Conservation (phyloP, 441 rosid species). For the Adansonia rubrostipa region DNA sequence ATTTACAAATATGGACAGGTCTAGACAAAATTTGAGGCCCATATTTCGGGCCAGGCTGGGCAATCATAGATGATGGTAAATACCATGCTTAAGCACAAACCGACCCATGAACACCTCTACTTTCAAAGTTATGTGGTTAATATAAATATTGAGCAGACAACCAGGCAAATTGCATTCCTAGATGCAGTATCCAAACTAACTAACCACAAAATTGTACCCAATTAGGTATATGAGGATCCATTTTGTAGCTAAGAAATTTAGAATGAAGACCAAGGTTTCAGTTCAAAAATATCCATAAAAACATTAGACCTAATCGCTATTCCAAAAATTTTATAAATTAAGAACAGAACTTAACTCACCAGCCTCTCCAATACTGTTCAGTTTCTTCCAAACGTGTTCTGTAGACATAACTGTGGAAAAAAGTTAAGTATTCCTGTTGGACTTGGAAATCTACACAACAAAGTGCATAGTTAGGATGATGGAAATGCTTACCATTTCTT, state of each 20-base stretch:
- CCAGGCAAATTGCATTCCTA: constrained; percentile 1
- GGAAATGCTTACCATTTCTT: constrained; percentile 71
- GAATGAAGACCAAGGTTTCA: constrained; percentile 14
- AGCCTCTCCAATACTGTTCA: constrained; percentile 96
- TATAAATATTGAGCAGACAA: constrained; percentile 3
- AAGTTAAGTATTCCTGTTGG: constrained; percentile 24
- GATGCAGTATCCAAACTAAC: not conserved
- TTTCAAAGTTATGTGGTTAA: not conserved
- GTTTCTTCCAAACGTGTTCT: constrained; percentile 77
- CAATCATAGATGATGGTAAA: too few relatives aligned
- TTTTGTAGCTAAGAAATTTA: constrained; percentile 6
- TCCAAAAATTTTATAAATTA: not conserved
- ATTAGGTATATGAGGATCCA: not conserved
- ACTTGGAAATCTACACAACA: constrained; percentile 13
- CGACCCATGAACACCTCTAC: too few relatives aligned
- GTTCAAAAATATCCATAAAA: constrained; percentile 5
- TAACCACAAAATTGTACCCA: constrained; percentile 17
- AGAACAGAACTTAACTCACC: constrained; percentile 47
- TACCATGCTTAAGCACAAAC: too few relatives aligned
- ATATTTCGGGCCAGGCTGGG: too few relatives aligned
- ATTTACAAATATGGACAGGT: too few relatives aligned
- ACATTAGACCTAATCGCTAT: not conserved
- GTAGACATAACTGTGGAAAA: constrained; percentile 65
- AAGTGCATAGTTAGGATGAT: not conserved
- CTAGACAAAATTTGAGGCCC: too few relatives aligned